phyloP scores from a whole-genome alignment of 305 asterid species.

The Lippia alba region DNA sequence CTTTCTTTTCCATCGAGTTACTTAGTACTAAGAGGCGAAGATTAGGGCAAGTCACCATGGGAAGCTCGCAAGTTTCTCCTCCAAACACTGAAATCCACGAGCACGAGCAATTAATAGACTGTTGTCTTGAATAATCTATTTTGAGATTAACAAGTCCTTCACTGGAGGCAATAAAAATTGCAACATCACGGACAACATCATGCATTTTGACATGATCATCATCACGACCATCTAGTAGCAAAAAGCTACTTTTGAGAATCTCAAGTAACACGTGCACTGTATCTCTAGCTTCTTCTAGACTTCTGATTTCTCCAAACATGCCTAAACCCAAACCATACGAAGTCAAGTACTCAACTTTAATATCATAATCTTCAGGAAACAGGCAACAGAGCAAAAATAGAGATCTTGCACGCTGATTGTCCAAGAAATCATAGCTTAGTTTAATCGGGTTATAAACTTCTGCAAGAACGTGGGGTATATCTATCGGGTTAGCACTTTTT shows the following conservation, averaged over 20 bases:
- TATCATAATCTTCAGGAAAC: slow-evolving; percentile 33
- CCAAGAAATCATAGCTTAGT: slow-evolving; percentile 37
- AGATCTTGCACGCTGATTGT: slow-evolving; percentile 18
- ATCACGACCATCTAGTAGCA: slow-evolving; percentile 6
- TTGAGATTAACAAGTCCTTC: neutral
- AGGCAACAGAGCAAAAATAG: slow-evolving; percentile 45
- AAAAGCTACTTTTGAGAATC: slow-evolving; percentile 28
- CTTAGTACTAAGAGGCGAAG: neutral
- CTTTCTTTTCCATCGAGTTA: no score
- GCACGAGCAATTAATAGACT: neutral
- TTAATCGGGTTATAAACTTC: slow-evolving; percentile 31
- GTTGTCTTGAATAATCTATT: neutral
- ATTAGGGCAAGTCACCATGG: neutral
- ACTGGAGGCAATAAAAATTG: neutral
- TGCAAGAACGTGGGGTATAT: slow-evolving; percentile 9
- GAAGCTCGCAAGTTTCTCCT: neutral
- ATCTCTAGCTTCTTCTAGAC: slow-evolving; percentile 33
- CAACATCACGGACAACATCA: slow-evolving; percentile 42
- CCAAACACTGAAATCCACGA: slow-evolving; percentile 33
- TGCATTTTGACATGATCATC: slow-evolving; percentile 41
- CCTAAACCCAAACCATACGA: slow-evolving; percentile 25
- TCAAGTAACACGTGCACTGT: neutral
- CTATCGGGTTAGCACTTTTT: neutral
- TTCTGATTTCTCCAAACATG: slow-evolving; percentile 18
- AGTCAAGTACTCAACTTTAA: neutral